These are phyloP conservation scores for Umbelopsis sp. DNA, from an alignment of 371 early-diverging fungal genomes.

Conservation along the genomic window DNA sequence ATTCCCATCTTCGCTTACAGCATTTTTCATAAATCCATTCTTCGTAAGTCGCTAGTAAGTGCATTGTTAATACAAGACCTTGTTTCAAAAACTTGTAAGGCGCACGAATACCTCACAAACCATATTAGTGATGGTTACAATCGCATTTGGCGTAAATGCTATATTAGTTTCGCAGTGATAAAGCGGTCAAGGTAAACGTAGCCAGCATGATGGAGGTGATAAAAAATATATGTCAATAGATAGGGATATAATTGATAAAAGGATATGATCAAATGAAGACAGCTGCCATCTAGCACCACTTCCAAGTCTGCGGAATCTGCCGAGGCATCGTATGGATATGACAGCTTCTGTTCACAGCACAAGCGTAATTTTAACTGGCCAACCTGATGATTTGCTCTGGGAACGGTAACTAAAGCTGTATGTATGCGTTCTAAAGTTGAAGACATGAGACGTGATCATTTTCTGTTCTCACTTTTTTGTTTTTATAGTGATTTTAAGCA, in stretches of 20 bases:
- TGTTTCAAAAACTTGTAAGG: too few relatives aligned
- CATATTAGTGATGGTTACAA: neutral
- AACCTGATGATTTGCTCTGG: neutral
- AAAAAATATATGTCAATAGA: too few relatives aligned
- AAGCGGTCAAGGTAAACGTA: neutral
- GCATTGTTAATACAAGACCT: too few relatives aligned
- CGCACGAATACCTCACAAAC: neutral
- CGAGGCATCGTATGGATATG: neutral
- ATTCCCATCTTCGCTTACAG: too few relatives aligned
- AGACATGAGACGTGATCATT: neutral
- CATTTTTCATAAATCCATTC: too few relatives aligned
- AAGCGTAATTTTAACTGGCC: neutral
- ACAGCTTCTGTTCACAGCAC: neutral
- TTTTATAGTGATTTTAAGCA: neutral
- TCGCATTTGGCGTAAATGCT: neutral
- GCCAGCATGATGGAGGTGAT: too few relatives aligned
- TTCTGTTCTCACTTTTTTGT: neutral
- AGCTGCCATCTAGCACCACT: neutral
- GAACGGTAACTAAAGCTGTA: neutral
- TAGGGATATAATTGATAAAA: neutral
- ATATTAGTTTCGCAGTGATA: neutral
- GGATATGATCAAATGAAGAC: slow-evolving; percentile 7
- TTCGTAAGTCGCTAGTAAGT: too few relatives aligned
- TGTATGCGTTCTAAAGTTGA: slow-evolving; percentile 7
- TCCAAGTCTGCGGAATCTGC: neutral